phyloP scores from a whole-genome alignment of 1,284 basidiomycete genomes.

The Psilocybe mexicana region DNA sequence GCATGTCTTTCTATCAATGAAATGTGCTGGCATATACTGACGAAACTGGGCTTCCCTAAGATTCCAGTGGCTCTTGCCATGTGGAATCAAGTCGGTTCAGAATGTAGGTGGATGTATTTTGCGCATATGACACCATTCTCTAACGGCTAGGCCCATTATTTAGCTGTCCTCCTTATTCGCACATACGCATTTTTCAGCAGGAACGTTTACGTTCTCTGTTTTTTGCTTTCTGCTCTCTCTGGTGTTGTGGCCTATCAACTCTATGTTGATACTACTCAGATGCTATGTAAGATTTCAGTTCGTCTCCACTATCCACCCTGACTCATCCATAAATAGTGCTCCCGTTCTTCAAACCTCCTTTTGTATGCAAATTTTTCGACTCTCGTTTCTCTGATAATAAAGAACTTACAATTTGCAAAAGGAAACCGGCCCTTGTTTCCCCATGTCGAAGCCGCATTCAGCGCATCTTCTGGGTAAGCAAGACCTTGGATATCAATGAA shows the following conservation, averaged over 20 bases:
- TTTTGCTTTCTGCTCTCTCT: conserved; percentile 60
- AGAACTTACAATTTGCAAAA: conserved; percentile 22
- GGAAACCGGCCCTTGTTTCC: conserved; percentile 68
- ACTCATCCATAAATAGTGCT: conserved; percentile 47
- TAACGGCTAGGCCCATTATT: conserved; percentile 2
- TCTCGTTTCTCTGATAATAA: background rate
- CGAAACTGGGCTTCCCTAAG: conserved; percentile 33
- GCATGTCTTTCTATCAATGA: conserved; percentile 25
- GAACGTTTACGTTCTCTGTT: conserved; percentile 61
- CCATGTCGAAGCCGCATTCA: conserved; percentile 74
- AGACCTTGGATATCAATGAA: background rate
- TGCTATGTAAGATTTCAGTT: conserved; percentile 56
- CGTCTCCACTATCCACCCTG: conserved; percentile 9
- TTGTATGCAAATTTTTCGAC: conserved; percentile 37
- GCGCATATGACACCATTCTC: background rate
- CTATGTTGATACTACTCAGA: conserved; percentile 73
- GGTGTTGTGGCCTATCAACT: conserved; percentile 78
- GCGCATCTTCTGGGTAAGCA: conserved; percentile 70
- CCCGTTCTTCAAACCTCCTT: conserved; percentile 63
- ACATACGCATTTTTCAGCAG: conserved; percentile 84
- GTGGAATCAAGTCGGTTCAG: conserved; percentile 83
- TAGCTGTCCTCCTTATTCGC: conserved; percentile 74
- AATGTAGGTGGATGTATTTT: conserved; percentile 47
- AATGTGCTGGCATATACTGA: conserved; percentile 6
- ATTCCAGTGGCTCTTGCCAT: conserved; percentile 76